Conservation (phyloP, 768 basidiomycete species). For the Kwoniella heveanensis region DNA sequence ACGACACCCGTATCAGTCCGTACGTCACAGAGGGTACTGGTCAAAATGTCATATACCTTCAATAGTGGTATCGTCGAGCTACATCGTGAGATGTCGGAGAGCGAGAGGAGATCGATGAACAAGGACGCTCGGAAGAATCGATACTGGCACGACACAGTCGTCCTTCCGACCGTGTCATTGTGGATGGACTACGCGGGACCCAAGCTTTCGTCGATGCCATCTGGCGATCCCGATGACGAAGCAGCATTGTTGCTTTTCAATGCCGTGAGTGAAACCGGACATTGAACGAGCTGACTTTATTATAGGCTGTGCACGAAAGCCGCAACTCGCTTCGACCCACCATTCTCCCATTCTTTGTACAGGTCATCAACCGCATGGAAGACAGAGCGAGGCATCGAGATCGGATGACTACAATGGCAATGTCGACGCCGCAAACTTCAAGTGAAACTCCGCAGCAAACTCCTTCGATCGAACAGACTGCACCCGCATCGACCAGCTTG, state of each 20-base stretch:
- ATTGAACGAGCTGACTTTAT: slow-evolving; percentile 5
- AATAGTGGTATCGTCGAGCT: slow-evolving; percentile 80
- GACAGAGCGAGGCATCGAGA: slow-evolving; percentile 62
- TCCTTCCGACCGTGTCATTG: slow-evolving; percentile 56
- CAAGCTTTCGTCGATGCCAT: not conserved
- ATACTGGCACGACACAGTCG: slow-evolving; percentile 67
- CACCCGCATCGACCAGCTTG: slow-evolving; percentile 4
- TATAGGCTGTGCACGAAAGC: slow-evolving; percentile 69
- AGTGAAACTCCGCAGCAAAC: not conserved
- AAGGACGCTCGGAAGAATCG: slow-evolving; percentile 61
- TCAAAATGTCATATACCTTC: slow-evolving; percentile 73
- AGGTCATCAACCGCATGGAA: slow-evolving; percentile 72
- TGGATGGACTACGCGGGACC: slow-evolving; percentile 46
- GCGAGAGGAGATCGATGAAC: slow-evolving; percentile 20
- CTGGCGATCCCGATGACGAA: slow-evolving; percentile 9
- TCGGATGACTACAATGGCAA: not conserved
- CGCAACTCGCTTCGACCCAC: slow-evolving; percentile 79
- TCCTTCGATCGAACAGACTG: not conserved
- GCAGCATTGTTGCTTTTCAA: slow-evolving; percentile 73
- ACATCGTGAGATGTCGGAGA: slow-evolving; percentile 59
- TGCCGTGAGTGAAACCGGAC: slow-evolving; percentile 60
- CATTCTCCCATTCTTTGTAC: slow-evolving; percentile 80
- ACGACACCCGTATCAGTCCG: slow-evolving; percentile 16
- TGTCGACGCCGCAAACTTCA: not conserved
- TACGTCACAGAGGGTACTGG: slow-evolving; percentile 31